phyloP scores from a whole-genome alignment of 2,329 filamentous ascomycete species.

The Pezicula neosporulosa region DNA sequence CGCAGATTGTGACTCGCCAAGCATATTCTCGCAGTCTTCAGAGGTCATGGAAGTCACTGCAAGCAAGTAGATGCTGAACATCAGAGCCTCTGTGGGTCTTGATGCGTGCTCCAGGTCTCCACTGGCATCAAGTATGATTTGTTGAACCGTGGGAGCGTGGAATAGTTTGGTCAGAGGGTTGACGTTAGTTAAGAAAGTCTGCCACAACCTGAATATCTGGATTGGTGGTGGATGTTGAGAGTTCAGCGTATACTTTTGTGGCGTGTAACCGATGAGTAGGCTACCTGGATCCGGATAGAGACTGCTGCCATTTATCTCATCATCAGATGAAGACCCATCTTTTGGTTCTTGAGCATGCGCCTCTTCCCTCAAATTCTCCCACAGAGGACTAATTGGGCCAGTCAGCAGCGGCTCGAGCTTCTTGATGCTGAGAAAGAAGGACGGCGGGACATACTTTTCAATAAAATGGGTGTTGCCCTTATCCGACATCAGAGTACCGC shows the following conservation, averaged over 20 bases:
- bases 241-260: conserved; percentile 34
- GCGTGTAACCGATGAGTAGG: conserved; percentile 44
- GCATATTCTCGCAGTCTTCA: conserved; percentile 45
- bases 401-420: too few species aligned
- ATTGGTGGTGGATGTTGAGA: conserved; percentile 53
- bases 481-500: too few species aligned
- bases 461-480: too few species aligned
- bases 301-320: conserved; percentile 16
- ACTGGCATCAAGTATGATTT: conserved; percentile 58
- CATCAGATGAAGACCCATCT: too few species aligned
- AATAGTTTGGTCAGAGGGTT: conserved; percentile 67
- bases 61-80: conserved; percentile 64
- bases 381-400: too few species aligned
- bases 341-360: too few species aligned
- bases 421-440: too few species aligned
- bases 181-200: conserved; percentile 66
- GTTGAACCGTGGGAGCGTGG: conserved; percentile 62
- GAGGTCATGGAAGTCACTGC: conserved; percentile 57
- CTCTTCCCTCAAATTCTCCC: too few species aligned
- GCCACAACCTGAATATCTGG: conserved; percentile 64
- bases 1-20: conserved; percentile 48
- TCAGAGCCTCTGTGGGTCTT: conserved; percentile 59
- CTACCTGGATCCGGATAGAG: conserved; percentile 19
- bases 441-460: too few species aligned
- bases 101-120: conserved; percentile 40